Evolutionary conservation across 139 green algal genomes (phyloP).

Genomic region (Micromonas pusilla): DNA sequence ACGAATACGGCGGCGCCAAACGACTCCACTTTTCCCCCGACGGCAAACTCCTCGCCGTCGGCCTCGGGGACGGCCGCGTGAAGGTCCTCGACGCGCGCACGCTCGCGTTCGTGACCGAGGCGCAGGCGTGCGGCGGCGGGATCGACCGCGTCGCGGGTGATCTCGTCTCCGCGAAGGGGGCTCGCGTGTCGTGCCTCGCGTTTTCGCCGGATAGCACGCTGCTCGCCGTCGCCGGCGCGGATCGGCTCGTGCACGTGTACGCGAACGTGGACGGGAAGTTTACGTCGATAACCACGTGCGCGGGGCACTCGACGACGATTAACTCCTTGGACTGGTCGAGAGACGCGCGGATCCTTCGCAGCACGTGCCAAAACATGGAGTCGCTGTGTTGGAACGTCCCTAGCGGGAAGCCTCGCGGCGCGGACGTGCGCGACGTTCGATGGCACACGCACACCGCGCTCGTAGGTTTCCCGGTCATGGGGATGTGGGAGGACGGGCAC

Average conservation of each 20-base stretch:
- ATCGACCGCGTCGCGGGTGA: not conserved
- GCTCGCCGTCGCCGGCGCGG: not conserved
- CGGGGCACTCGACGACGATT: slow-evolving; percentile 16
- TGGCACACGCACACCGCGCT: slow-evolving; percentile 52
- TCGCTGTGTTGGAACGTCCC: not conserved
- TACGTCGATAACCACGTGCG: not conserved
- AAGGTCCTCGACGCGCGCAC: not conserved
- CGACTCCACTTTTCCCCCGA: not conserved
- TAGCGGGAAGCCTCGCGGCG: slow-evolving; percentile 1
- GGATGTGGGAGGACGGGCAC: slow-evolving; percentile 50
- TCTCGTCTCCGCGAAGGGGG: not conserved
- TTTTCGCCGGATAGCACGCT: not conserved
- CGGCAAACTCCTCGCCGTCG: not conserved
- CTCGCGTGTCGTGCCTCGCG: not conserved
- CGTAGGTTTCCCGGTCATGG: slow-evolving; percentile 63
- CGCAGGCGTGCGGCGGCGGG: not conserved
- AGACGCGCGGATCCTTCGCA: not conserved
- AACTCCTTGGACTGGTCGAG: slow-evolving; percentile 2
- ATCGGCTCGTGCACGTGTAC: not conserved
- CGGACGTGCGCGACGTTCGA: slow-evolving; percentile 50
- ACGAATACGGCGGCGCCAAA: not conserved
- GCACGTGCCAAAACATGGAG: not conserved
- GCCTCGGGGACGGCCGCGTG: not conserved
- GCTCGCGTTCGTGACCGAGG: not conserved
- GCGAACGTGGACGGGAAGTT: not conserved